Evolutionary conservation across 192 early-diverging fungal genomes (phyloP).

Genomic region (Lobulomyces angularis): DNA sequence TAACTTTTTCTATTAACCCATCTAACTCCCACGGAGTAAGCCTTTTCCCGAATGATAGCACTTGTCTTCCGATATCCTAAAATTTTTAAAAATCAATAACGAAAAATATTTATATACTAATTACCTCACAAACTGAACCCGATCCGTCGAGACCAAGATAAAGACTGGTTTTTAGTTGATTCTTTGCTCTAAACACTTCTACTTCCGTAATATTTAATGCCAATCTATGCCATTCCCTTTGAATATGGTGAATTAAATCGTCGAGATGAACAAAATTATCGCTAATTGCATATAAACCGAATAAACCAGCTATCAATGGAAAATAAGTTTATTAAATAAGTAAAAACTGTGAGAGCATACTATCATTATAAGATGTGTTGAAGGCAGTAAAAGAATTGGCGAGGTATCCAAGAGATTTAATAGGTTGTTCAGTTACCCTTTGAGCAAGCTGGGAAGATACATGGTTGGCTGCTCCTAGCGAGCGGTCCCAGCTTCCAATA

Average conservation of each 20-base stretch:
- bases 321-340: too few species aligned
- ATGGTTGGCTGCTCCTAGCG: constrained; percentile 77
- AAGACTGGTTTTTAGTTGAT: constrained; percentile 92
- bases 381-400: constrained; percentile 99
- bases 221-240: constrained; percentile 88
- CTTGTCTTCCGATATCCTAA: constrained; percentile 97
- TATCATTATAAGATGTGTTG: constrained; percentile 97
- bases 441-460: constrained; percentile 75
- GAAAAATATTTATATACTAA: too few species aligned
- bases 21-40: constrained; percentile 82
- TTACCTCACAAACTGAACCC: constrained; percentile 86
- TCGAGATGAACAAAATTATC: constrained; percentile 73
- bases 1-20: constrained; percentile 68
- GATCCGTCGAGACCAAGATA: constrained; percentile 85
- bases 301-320: too few species aligned
- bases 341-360: too few species aligned
- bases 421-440: too few species aligned
- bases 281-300: constrained; percentile 86
- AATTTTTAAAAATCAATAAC: too few species aligned
- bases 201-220: constrained; percentile 68
- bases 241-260: constrained; percentile 75
- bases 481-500: constrained; percentile 94
- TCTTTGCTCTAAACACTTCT: constrained; percentile 95
- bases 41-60: constrained; percentile 84
- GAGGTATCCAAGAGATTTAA: constrained; percentile 61